A percentile compares a stretch with the other conserved stretches of the same genome.
These are phyloP conservation scores for Alternaria sp. DNA, from an alignment of 2,329 filamentous ascomycete genomes.

Conservation along the genomic window DNA sequence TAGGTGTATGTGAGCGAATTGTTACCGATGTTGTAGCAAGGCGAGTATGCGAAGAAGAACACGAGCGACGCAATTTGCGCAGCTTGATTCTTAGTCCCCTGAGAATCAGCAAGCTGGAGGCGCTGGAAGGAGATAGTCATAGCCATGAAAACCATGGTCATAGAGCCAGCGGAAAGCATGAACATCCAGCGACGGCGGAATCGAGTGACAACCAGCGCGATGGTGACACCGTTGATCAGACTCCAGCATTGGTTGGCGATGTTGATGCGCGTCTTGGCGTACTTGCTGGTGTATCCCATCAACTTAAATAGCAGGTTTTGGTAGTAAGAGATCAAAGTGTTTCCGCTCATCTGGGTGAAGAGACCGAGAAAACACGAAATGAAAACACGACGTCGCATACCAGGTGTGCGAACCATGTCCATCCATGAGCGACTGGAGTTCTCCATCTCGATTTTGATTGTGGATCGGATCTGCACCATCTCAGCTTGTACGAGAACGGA, in stretches of 20 bases:
- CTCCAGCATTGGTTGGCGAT: constrained; percentile 54
- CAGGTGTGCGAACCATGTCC: constrained; percentile 61
- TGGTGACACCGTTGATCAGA: constrained; percentile 50
- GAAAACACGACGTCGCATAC: constrained; percentile 49
- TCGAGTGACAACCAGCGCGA: constrained; percentile 53
- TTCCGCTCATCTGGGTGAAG: constrained; percentile 54
- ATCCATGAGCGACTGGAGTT: constrained; percentile 63
- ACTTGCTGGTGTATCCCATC: constrained; percentile 51
- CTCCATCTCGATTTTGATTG: constrained; percentile 65
- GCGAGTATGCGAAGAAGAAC: constrained; percentile 68
- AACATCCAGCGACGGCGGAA: constrained; percentile 58
- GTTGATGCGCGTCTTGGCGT: constrained; percentile 55
- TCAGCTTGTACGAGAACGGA: constrained; percentile 61
- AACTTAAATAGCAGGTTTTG: constrained; percentile 50
- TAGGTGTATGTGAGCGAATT: constrained; percentile 72
- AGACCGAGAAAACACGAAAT: constrained; percentile 46
- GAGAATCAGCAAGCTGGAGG: constrained; percentile 32
- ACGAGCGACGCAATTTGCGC: constrained; percentile 59
- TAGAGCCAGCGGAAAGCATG: constrained; percentile 59
- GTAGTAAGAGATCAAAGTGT: constrained; percentile 52
- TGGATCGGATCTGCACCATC: constrained; percentile 67
- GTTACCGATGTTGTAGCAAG: constrained; percentile 70
- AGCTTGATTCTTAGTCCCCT: constrained; percentile 42
- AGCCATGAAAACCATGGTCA: constrained; percentile 63
- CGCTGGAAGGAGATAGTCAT: constrained; percentile 63